Percentiles rank a stretch among this genome's conserved stretches.
Evolutionary conservation across 1,284 basidiomycete species (phyloP).

Genomic region (Neolentinus lepideus): DNA sequence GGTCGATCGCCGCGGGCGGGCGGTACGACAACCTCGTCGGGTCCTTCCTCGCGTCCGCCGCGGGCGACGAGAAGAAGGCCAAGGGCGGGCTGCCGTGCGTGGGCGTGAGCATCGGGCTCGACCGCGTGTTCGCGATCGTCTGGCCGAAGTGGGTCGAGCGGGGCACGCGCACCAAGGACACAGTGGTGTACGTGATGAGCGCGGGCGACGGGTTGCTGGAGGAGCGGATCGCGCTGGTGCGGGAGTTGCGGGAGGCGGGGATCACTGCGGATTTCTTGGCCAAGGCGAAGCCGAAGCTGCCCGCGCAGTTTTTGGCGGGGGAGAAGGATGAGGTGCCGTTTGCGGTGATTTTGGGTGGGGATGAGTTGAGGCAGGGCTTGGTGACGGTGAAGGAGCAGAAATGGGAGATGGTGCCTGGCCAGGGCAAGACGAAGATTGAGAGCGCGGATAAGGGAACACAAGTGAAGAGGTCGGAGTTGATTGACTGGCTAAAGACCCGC

Average conservation of each 20-base stretch:
- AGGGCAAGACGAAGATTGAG: slow-evolving; percentile 60
- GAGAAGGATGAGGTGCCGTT: slow-evolving; percentile 91
- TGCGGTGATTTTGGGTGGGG: slow-evolving; percentile 84
- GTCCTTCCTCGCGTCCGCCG: slow-evolving; percentile 81
- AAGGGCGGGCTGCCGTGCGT: slow-evolving; percentile 76
- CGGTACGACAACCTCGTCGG: slow-evolving; percentile 97
- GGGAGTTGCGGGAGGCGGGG: slow-evolving; percentile 80
- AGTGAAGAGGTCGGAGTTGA: slow-evolving; percentile 62
- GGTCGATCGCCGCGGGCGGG: slow-evolving; percentile 96
- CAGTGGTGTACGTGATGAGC: slow-evolving; percentile 91
- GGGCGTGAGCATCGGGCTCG: slow-evolving; percentile 90
- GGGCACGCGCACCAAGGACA: slow-evolving; percentile 83
- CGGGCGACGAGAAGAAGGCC: slow-evolving; percentile 62
- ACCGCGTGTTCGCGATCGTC: slow-evolving; percentile 92
- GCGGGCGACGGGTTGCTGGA: slow-evolving; percentile 87
- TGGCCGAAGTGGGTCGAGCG: slow-evolving; percentile 80
- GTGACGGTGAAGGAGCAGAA: slow-evolving; percentile 92
- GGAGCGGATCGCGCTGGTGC: slow-evolving; percentile 81
- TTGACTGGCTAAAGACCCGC: slow-evolving; percentile 62
- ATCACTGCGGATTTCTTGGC: slow-evolving; percentile 95
- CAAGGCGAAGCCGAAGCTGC: slow-evolving; percentile 87
- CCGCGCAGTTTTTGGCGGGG: slow-evolving; percentile 84
- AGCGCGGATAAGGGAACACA: slow-evolving; percentile 58
- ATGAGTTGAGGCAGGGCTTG: slow-evolving; percentile 78
- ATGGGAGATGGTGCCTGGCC: slow-evolving; percentile 71